A percentile compares a stretch with the other conserved stretches of the same genome.
Evolutionary conservation across 805 yeast genomes (phyloP).

Genomic region (Millerago galiae): DNA sequence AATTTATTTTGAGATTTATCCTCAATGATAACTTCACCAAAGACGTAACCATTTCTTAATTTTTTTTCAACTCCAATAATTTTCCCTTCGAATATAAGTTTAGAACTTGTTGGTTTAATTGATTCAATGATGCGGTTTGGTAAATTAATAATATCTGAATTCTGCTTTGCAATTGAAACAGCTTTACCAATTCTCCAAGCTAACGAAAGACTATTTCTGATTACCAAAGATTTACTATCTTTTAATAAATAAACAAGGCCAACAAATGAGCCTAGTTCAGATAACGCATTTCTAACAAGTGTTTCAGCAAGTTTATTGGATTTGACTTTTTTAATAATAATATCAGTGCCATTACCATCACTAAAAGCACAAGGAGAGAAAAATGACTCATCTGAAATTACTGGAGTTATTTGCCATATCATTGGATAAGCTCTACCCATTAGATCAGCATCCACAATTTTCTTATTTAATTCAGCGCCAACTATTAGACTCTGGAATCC

Average conservation of each 20-base stretch:
- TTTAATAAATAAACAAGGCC: constrained; percentile 24
- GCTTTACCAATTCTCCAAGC: constrained; percentile 45
- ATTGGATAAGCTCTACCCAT: constrained; percentile 26
- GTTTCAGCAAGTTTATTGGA: constrained; percentile 25
- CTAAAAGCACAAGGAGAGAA: constrained; percentile 25
- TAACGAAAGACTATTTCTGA: constrained; percentile 30
- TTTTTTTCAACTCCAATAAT: constrained; percentile 37
- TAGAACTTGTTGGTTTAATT: constrained; percentile 27
- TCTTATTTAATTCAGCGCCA: constrained; percentile 21
- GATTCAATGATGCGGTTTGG: constrained; percentile 31
- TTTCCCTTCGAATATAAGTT: constrained; percentile 32
- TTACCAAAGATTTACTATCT: constrained; percentile 24
- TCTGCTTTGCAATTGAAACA: constrained; percentile 31
- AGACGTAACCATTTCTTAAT: constrained; percentile 36
- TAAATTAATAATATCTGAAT: constrained; percentile 29
- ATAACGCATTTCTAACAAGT: constrained; percentile 33
- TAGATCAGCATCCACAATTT: constrained; percentile 33
- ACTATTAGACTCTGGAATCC: constrained; percentile 24
- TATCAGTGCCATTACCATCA: constrained; percentile 36
- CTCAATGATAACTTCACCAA: constrained; percentile 37
- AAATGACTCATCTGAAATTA: constrained; percentile 18
- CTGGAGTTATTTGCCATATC: constrained; percentile 29
- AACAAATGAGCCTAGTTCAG: constrained; percentile 37
- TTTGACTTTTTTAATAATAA: constrained; percentile 26
- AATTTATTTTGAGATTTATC: constrained; percentile 11